Base-by-base conservation (phyloP, 306 rosid species). In the Quercus suber region DNA sequence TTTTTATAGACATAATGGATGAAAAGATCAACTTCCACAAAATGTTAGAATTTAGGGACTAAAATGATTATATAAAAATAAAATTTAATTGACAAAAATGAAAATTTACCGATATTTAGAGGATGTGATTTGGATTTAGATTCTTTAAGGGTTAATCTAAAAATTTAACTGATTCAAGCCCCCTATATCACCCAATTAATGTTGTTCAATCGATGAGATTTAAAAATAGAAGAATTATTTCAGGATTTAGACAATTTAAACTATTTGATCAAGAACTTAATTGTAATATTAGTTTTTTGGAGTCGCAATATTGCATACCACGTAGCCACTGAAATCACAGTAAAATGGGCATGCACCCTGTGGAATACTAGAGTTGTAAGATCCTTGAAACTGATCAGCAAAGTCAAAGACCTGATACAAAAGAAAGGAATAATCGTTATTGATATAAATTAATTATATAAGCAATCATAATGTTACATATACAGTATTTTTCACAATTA, bases 281-380 rank as follows among this genome's bases (percentile, higher is more conserved):
- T 56, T 56, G 27, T 18, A 5, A 56, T 41, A 41, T 41, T 41
- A 8, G 45, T 41, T 41, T 8, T 6, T 56, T 56, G 21, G 8
- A 56, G 63, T 57, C 21, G 1, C 12, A 3, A 4, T 18, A 9
- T 30, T 59, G 10, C 65, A 5, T 84, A 89, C 89, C 89, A 79
- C 77, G 77, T 89, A 89, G 20, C 84, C 86, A 12, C 35, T 71
- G 58, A 4, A 25, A 71, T 84, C 89, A 57, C 90, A 89, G 25
- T 89, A 89, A 81, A 82, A 89, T 10, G 92, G 90, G 76, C 92
- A 89, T 2, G 15, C 83, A 21, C 17, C 84, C 0, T 0, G n/a
- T 4, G 81, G 82, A 21, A 87, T 53, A 37, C 85, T 75, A 0
- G 51, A 51, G 30, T 83, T 85, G 33, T 87, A 87, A 63, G 82